These are phyloP conservation scores for Boletus sp. DNA, from an alignment of 768 basidiomycete genomes.

Conservation along the genomic window DNA sequence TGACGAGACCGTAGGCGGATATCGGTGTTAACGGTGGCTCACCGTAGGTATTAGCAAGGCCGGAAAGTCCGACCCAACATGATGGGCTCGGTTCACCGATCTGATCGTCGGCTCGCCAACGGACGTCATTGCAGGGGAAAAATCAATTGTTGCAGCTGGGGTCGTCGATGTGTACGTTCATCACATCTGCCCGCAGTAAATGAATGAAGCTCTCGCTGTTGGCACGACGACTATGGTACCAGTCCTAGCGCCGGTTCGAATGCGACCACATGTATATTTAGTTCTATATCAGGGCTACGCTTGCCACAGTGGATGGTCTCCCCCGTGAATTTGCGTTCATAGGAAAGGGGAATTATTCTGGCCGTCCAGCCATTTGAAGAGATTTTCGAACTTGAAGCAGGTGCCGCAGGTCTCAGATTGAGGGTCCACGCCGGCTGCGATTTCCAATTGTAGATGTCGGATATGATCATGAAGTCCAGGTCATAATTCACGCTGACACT, in stretches of 20 bases:
- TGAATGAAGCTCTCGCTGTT: conserved; percentile 76
- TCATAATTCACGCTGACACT: conserved; percentile 94
- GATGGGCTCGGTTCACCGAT: conserved; percentile 74
- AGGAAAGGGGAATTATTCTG: conserved; percentile 94
- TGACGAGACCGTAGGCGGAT: conserved; percentile 64
- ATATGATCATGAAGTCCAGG: conserved; percentile 93
- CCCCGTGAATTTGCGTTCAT: conserved; percentile 92
- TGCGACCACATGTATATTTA: conserved; percentile 91
- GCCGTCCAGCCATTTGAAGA: conserved; percentile 69
- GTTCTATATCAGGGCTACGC: conserved; percentile 91
- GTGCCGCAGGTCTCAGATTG: conserved; percentile 93
- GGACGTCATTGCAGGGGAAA: conserved; percentile 95
- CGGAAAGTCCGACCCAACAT: conserved; percentile 81
- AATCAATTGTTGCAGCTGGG: conserved; percentile 90
- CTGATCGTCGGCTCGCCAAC: conserved; percentile 89
- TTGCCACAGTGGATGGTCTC: conserved; percentile 84
- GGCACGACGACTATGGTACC: conserved; percentile 95
- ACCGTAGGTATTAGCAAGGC: conserved; percentile 93
- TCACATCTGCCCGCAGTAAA: conserved; percentile 93
- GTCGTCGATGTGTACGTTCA: conserved; percentile 91
- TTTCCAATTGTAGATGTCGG: conserved; percentile 78
- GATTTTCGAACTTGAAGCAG: conserved; percentile 74
- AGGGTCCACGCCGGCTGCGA: conserved; percentile 86
- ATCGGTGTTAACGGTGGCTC: conserved; percentile 83
- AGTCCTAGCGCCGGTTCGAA: conserved; percentile 88